A percentile compares a stretch with the other conserved stretches of the same genome.
These are phyloP conservation scores for Gnomoniopsis sp. DNA, from an alignment of 2,329 filamentous ascomycete genomes.

Conservation along the genomic window DNA sequence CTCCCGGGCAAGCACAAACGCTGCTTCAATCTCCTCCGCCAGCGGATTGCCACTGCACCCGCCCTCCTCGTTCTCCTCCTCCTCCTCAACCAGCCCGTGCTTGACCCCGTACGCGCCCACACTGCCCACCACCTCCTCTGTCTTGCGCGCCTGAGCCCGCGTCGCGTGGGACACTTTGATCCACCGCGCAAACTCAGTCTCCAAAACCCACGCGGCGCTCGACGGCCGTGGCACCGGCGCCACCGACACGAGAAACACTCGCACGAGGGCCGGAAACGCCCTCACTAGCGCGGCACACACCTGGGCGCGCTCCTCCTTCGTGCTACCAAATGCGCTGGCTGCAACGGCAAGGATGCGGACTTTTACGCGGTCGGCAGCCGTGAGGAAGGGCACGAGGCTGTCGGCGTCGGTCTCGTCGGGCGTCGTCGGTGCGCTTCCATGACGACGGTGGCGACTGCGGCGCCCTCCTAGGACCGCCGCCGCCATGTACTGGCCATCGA, in stretches of 20 bases:
- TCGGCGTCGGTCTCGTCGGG: not conserved
- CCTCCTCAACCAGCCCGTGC: no score
- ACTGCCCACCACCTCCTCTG: no score
- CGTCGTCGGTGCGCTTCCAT: not conserved
- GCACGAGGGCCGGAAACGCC: not conserved
- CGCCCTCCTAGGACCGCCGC: not conserved
- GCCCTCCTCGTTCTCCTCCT: no score
- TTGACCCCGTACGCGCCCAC: not conserved
- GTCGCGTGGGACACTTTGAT: not conserved
- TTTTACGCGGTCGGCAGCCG: not conserved
- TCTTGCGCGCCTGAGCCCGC: not conserved
- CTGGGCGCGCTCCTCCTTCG: not conserved
- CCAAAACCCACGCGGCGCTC: not conserved
- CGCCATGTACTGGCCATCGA: conserved; percentile 5
- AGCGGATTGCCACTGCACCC: no score
- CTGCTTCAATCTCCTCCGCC: not conserved
- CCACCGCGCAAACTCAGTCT: not conserved
- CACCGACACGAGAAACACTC: not conserved
- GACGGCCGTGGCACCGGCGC: not conserved
- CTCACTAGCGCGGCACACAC: not conserved
- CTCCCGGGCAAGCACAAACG: not conserved
- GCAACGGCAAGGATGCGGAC: conserved; percentile 1
- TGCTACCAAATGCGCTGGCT: not conserved
- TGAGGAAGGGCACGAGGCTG: not conserved
- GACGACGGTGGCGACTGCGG: not conserved